These are phyloP conservation scores for Aspergillus piperis DNA, from an alignment of 2,329 filamentous ascomycete genomes.

Conservation along the genomic window DNA sequence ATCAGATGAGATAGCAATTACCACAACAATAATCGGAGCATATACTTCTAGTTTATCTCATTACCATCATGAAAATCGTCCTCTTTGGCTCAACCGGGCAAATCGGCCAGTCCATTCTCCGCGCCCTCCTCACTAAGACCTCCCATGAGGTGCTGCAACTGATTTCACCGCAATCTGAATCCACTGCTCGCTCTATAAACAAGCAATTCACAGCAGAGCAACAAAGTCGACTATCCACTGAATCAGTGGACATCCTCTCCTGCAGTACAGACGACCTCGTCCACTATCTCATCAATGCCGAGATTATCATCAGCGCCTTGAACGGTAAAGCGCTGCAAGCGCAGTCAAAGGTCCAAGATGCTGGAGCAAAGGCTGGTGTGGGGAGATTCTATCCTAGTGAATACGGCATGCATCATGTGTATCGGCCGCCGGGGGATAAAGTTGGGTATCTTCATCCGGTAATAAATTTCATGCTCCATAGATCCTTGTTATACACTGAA, in stretches of 20 bases:
- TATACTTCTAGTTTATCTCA: no score
- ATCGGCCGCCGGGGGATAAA: constrained; percentile 22
- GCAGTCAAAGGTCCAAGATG: constrained; percentile 27
- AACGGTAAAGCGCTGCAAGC: constrained; percentile 22
- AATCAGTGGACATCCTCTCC: constrained; percentile 13
- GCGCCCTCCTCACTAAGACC: constrained; percentile 2
- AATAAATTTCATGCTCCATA: neutral
- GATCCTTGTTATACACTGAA: neutral
- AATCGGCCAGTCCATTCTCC: neutral
- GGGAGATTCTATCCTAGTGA: constrained; percentile 31
- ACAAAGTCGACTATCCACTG: neutral
- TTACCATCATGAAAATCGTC: neutral
- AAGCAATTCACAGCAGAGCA: neutral
- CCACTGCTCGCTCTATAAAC: neutral
- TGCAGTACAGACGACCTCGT: constrained; percentile 16
- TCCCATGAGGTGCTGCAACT: neutral
- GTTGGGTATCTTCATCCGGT: constrained; percentile 27
- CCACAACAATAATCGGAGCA: no score
- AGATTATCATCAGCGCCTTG: constrained; percentile 28
- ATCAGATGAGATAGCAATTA: neutral
- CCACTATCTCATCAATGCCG: constrained; percentile 20
- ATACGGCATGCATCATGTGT: constrained; percentile 29
- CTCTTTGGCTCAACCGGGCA: constrained; percentile 8
- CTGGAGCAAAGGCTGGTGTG: constrained; percentile 27
- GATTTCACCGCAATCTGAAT: neutral